phyloP scores from a whole-genome alignment of 225 moss, liverwort and hornwort species.

The Lunularia cruciata region DNA sequence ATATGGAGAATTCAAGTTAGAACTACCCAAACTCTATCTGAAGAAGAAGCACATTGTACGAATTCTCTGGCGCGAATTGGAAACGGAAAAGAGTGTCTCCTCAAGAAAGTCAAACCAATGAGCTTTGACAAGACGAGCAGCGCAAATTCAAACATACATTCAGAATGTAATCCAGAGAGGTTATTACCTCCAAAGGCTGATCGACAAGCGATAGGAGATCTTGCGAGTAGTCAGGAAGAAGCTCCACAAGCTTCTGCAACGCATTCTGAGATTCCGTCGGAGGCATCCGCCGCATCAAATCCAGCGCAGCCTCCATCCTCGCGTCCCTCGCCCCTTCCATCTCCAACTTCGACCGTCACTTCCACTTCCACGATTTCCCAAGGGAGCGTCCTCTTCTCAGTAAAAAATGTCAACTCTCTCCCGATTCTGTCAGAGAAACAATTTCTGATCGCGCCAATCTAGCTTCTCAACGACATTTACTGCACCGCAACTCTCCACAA shows the following conservation, averaged over 20 bases:
- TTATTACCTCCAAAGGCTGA: conserved; percentile 71
- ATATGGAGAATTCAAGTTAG: no score
- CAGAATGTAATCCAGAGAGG: neutral
- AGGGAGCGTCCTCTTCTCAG: neutral
- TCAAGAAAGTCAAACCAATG: no score
- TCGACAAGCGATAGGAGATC: conserved; percentile 87
- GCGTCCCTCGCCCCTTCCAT: neutral
- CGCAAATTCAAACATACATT: no score
- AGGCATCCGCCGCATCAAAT: conserved; percentile 88
- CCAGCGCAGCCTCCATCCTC: conserved; percentile 83
- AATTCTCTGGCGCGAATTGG: no score
- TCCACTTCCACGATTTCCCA: neutral
- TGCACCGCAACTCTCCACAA: no score
- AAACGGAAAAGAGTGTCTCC: no score
- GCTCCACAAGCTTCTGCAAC: conserved; percentile 58
- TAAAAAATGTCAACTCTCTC: no score
- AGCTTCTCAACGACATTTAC: neutral
- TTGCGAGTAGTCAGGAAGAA: conserved; percentile 68
- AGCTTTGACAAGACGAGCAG: no score
- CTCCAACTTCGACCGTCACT: no score
- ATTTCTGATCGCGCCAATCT: neutral
- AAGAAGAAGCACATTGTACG: no score
- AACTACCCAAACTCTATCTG: no score
- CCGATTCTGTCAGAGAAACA: neutral
- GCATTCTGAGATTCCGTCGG: conserved; percentile 65